phyloP scores from a whole-genome alignment of 2,329 filamentous ascomycete genomes.

The Elsinoe australis region DNA sequence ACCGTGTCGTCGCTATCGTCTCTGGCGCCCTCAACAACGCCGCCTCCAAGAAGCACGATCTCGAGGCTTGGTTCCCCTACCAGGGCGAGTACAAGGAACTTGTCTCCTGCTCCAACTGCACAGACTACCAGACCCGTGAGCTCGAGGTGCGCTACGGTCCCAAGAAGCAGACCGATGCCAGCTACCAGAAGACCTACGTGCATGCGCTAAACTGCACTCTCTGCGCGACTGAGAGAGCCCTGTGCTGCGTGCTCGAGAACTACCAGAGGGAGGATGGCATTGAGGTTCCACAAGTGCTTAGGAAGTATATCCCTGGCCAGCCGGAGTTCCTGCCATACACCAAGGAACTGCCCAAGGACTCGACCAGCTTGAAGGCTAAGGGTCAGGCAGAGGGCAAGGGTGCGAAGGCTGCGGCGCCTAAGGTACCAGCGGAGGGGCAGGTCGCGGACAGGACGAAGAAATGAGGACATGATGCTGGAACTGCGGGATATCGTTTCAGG shows the following conservation, averaged over 20 bases:
- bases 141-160: conserved; percentile 86
- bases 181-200: conserved; percentile 80
- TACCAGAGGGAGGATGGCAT: conserved; percentile 87
- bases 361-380: conserved; percentile 53
- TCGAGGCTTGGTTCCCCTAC: conserved; percentile 94
- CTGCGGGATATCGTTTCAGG: background rate
- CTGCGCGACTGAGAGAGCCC: conserved; percentile 80
- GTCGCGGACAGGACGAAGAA: conserved; percentile 21
- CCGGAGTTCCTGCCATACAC: conserved; percentile 84
- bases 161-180: conserved; percentile 72
- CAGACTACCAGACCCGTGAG: conserved; percentile 90
- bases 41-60: conserved; percentile 84
- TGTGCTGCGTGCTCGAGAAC: conserved; percentile 95
- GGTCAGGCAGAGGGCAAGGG: conserved; percentile 25
- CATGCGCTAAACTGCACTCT: conserved; percentile 87
- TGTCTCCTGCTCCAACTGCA: conserved; percentile 96
- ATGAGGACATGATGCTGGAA: background rate
- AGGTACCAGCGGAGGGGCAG: conserved; percentile 20
- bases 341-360: conserved; percentile 75
- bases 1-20: conserved; percentile 87
- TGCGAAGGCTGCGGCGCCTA: conserved; percentile 24
- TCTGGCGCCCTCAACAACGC: conserved; percentile 92
- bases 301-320: conserved; percentile 82
- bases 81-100: conserved; percentile 98
- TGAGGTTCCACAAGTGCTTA: conserved; percentile 70